Evolutionary conservation across 345 rosid genomes (phyloP), one percentile per base, ranked within the genome.

Genomic region (Microthlaspi erraticum): DNA sequence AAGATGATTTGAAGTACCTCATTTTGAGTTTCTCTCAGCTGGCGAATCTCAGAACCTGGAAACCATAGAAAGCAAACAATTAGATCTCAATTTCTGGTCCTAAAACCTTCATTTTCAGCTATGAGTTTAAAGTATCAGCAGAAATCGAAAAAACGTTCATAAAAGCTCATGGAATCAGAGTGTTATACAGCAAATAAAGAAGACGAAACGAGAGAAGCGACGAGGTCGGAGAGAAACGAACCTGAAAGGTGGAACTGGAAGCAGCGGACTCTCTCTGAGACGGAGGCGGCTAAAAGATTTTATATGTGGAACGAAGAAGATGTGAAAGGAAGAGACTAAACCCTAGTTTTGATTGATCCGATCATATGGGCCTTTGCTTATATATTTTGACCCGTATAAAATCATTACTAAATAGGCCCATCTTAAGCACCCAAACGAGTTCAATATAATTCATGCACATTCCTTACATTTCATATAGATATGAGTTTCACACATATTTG

Each of bases 211-310:
- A 14, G 8, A 46, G 12, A 65, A 32, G 60, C 12, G 41, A 48
- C n/a, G 36, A 61, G 2, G 46, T 19, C 5, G 12, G 17, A 10
- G 32, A 63, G 62, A 58, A n/a, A 56, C 54, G 54, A 65, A 74
- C 73, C 73, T 74, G 73, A 37, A 3, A 33, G 73, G 56, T 66
- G 73, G n/a, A n/a, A n/a, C n/a, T n/a, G n/a, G n/a, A 52, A 74
- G 68, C 36, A 41, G 73, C 67, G 54, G 68, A 67, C 63, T 55
- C 72, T 74, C 62, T 52, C 1, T 49, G 10, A 2, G 2, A 14
- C 26, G 11, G 62, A 66, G 48, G 78, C 72, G 72, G 78, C 67
- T 59, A 8, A 33, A 33, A 59, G 32, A 41, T 12, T 58, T 66
- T 66, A 74, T 59, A 74, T 9, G 42, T 31, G 13, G 37, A 19